Evolutionary conservation across 108 stramenopile species (phyloP).

Genomic region (Stephanodiscus minutulus): DNA sequence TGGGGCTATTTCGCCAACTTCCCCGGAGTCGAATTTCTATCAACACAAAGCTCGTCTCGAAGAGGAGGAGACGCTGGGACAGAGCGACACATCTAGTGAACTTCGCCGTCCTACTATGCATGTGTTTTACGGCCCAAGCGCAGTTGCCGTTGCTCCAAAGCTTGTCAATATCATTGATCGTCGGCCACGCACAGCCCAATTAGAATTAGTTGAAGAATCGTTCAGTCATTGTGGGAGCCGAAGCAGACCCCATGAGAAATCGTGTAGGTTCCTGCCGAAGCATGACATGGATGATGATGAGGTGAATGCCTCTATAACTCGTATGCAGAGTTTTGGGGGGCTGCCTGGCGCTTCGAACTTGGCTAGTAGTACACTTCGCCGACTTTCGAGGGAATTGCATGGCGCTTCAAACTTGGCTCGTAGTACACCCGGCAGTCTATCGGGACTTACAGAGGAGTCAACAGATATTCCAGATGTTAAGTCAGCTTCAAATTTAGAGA

Average conservation of each 20-base stretch:
- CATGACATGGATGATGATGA: no score
- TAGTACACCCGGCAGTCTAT: no score
- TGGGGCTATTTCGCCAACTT: background rate
- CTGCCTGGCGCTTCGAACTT: no score
- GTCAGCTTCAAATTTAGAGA: background rate
- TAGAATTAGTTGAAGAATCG: background rate
- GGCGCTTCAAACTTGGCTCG: no score
- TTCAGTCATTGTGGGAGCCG: no score
- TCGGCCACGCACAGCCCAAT: no score
- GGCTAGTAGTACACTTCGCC: no score
- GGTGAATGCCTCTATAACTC: no score
- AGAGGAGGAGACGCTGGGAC: background rate
- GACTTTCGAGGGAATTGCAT: no score
- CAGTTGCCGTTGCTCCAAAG: background rate
- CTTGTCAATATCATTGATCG: background rate
- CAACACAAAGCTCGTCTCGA: background rate
- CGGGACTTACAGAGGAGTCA: background rate
- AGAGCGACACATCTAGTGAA: background rate
- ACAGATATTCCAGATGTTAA: background rate
- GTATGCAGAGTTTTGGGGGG: no score
- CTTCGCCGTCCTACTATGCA: background rate
- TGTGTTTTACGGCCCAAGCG: constrained; percentile 1
- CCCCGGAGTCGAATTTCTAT: background rate
- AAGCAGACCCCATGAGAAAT: no score
- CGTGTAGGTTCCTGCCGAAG: no score